phyloP scores from a whole-genome alignment of 495 filamentous ascomycete species.

The Neurospora cerealis region DNA sequence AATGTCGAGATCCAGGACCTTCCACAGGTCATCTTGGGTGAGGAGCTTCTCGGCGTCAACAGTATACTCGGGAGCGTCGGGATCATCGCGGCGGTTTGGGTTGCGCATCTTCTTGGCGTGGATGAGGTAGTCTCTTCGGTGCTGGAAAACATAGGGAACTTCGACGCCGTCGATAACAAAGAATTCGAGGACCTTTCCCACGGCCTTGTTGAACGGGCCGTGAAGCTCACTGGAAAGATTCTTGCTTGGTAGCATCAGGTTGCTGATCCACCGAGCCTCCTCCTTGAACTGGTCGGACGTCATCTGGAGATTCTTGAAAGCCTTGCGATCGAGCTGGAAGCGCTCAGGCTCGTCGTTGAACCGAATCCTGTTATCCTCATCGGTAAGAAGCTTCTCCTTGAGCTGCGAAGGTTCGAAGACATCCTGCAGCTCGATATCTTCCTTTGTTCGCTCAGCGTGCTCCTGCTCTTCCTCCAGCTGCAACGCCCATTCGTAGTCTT shows the following conservation, averaged over 20 bases:
- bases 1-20: constrained; percentile 85
- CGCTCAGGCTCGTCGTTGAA: constrained; percentile 82
- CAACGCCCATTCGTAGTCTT: constrained; percentile 89
- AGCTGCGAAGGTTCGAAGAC: constrained; percentile 96
- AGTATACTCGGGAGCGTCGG: constrained; percentile 59
- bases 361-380: constrained; percentile 86
- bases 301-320: constrained; percentile 67
- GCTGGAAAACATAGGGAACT: constrained; percentile 95
- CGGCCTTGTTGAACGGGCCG: constrained; percentile 74
- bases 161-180: constrained; percentile 87
- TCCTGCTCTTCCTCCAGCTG: constrained; percentile 75
- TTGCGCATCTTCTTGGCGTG: constrained; percentile 70
- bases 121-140: constrained; percentile 95
- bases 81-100: constrained; percentile 38
- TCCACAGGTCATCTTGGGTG: constrained; percentile 88
- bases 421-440: constrained; percentile 81
- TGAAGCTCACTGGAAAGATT: constrained; percentile 55
- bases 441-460: constrained; percentile 54
- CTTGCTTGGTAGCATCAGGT: constrained; percentile 79
- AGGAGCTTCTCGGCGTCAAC: constrained; percentile 79
- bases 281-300: constrained; percentile 75
- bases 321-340: constrained; percentile 83
- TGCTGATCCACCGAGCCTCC: constrained; percentile 84
- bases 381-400: constrained; percentile 84
- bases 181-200: constrained; percentile 89